These are phyloP conservation scores for Picochlorum sp. DNA, from an alignment of 139 green algal species.

Conservation along the genomic window DNA sequence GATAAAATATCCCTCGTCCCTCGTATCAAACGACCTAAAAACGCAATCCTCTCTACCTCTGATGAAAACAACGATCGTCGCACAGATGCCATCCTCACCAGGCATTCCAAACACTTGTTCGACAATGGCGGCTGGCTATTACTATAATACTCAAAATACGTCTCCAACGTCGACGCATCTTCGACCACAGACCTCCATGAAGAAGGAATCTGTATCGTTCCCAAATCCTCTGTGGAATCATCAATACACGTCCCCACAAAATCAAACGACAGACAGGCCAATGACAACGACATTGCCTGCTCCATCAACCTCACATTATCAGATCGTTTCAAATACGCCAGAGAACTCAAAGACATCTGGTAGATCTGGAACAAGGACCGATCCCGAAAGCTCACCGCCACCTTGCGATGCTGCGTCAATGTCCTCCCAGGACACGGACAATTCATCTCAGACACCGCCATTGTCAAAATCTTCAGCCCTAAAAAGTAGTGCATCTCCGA, in stretches of 20 bases:
- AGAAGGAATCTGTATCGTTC: constrained; percentile 83
- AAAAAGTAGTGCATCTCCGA: constrained; percentile 73
- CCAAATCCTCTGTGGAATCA: constrained; percentile 88
- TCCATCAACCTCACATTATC: constrained; percentile 66
- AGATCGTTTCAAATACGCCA: constrained; percentile 41
- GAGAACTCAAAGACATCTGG: constrained; percentile 51
- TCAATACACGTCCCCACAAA: constrained; percentile 96
- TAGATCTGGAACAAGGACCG: constrained; percentile 27
- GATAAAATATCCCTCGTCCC: constrained; percentile 63
- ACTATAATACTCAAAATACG: constrained; percentile 88
- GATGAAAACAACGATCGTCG: constrained; percentile 80
- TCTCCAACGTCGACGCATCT: constrained; percentile 73
- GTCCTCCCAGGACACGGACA: constrained; percentile 70
- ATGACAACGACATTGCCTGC: constrained; percentile 66
- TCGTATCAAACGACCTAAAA: constrained; percentile 57
- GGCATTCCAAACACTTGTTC: constrained; percentile 65
- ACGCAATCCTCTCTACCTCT: constrained; percentile 76
- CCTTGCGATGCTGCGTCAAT: constrained; percentile 89
- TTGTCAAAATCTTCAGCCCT: constrained; percentile 82
- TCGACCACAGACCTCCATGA: constrained; percentile 63
- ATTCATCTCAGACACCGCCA: constrained; percentile 90
- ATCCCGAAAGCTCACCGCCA: constrained; percentile 47
- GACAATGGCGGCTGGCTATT: constrained; percentile 68
- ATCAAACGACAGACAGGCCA: constrained; percentile 91
- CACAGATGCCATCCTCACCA: constrained; percentile 85